A percentile compares a stretch with the other conserved stretches of the same genome.
phyloP scores from a whole-genome alignment of 352 stramenopile genomes.

The Phytophthora multivora region DNA sequence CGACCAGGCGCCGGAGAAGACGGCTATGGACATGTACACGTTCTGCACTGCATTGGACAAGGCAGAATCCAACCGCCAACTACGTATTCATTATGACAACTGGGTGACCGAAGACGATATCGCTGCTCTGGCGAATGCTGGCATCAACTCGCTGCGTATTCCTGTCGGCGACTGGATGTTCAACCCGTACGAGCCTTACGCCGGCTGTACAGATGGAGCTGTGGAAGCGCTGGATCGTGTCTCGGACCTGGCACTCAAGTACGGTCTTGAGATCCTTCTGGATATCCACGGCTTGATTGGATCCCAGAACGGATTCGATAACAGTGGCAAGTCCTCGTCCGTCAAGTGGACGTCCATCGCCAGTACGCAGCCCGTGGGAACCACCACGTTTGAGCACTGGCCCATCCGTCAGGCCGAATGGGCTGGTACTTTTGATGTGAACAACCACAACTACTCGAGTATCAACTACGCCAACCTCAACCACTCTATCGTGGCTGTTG shows the following conservation, averaged over 20 bases:
- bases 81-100: constrained; percentile 92
- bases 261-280: constrained; percentile 90
- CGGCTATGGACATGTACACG: constrained; percentile 91
- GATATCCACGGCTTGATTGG: constrained; percentile 93
- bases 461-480: constrained; percentile 94
- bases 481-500: constrained; percentile 94
- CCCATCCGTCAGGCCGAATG: constrained; percentile 89
- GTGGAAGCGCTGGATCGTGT: constrained; percentile 92
- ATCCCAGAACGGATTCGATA: constrained; percentile 97
- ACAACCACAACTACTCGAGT: constrained; percentile 86
- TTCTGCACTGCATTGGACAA: constrained; percentile 89
- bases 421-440: too few relatives aligned
- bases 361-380: constrained; percentile 73
- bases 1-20: constrained; percentile 80
- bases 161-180: constrained; percentile 97
- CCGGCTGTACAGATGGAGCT: constrained; percentile 91
- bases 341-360: constrained; percentile 91
- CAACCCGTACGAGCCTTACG: constrained; percentile 93
- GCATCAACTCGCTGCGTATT: constrained; percentile 86
- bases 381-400: constrained; percentile 94
- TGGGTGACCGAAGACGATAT: constrained; percentile 95
- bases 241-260: constrained; percentile 82
- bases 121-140: constrained; percentile 84
- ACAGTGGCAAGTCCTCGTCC: constrained; percentile 86
- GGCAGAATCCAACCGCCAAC: constrained; percentile 93